A percentile compares a stretch with the other conserved stretches of the same genome.
phyloP scores from a whole-genome alignment of 768 basidiomycete species.

The Tubosaeta sp. region DNA sequence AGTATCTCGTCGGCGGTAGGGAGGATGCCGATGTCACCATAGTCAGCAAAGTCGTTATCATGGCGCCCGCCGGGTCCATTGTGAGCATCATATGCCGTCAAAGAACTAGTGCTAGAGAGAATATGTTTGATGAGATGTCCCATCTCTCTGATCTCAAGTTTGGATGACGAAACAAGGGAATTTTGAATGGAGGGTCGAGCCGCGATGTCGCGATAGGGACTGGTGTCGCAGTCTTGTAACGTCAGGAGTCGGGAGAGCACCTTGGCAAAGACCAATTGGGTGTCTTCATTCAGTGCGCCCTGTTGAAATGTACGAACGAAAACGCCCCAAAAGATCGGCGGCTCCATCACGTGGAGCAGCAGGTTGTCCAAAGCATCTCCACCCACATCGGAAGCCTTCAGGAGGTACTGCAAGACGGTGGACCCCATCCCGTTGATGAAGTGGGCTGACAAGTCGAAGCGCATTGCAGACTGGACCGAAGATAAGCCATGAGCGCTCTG shows the following conservation, averaged over 20 bases:
- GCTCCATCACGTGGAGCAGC: constrained; percentile 41
- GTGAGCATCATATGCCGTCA: constrained; percentile 11
- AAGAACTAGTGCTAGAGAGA: constrained; percentile 19
- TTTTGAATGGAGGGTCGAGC: constrained; percentile 25
- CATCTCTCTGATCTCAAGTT: constrained; percentile 24
- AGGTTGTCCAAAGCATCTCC: constrained; percentile 41
- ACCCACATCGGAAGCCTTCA: constrained; percentile 35
- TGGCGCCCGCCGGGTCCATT: constrained; percentile 58
- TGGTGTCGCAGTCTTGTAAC: constrained; percentile 31
- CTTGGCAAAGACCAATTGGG: constrained; percentile 42
- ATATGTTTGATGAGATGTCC: constrained; percentile 41
- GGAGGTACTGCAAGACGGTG: constrained; percentile 36
- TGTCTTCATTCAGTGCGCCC: constrained; percentile 29
- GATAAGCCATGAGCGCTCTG: constrained; percentile 34
- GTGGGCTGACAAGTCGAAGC: constrained; percentile 28
- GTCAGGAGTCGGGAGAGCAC: constrained; percentile 44
- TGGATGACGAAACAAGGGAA: constrained; percentile 19
- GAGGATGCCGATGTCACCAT: constrained; percentile 52
- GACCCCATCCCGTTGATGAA: constrained; percentile 44
- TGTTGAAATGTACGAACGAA: constrained; percentile 33
- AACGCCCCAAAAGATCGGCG: constrained; percentile 46
- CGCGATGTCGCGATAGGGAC: constrained; percentile 37
- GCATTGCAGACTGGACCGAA: constrained; percentile 39
- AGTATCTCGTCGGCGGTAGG: constrained; percentile 59
- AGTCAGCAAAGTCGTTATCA: constrained; percentile 62